Evolutionary conservation across 108 stramenopile species (phyloP), one percentile per base, ranked within the genome.

Genomic region (Cyclotella atomus): DNA sequence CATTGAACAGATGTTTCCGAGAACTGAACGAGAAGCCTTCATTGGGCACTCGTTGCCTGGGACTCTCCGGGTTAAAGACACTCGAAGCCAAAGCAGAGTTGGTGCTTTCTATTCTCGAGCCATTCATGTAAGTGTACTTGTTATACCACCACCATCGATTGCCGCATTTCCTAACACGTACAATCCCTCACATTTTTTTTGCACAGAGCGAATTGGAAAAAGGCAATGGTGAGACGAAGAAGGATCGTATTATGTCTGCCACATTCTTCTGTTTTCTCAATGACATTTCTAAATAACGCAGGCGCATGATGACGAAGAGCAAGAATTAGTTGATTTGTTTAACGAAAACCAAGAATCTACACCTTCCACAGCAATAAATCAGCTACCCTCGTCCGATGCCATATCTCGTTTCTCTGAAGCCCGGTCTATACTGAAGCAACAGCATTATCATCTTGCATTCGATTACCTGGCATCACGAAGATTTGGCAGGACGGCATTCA

Each of bases 331-430:
- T 46, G 83, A 84, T 20, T 74, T 94, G 6, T 94, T 91, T 69
- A 91, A 91, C 68, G 66, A 81, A 59, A 87, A 47, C 55, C 59
- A 34, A 61, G n/a, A 43, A 41, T 44, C 65, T 21, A 49, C 35
- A 8, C 5, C 52, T 17, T 36, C 25, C 12, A 19, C 52, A 36
- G 19, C n/a, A 6, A 53, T 62, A 20, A 66, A 81, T 9, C 71
- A 81, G 21, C 84, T 88, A 33, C 82, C 83, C 17, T 88, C 91
- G 32, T 84, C 91, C 9, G 94, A 95, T 86, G 86, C 90, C 12
- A 90, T 95, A 85, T 80, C 86, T 30, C 87, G 82, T n/a, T 95
- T 90, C 49, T 87, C 87, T 54, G 94, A 95, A 69, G 82, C 88
- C 30, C 84, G 88, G 29, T 87, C 88, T 19, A 71, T 83, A 15